These are phyloP conservation scores for Aspergillus sclerotioniger DNA, from an alignment of 495 filamentous ascomycete species.

Conservation along the genomic window DNA sequence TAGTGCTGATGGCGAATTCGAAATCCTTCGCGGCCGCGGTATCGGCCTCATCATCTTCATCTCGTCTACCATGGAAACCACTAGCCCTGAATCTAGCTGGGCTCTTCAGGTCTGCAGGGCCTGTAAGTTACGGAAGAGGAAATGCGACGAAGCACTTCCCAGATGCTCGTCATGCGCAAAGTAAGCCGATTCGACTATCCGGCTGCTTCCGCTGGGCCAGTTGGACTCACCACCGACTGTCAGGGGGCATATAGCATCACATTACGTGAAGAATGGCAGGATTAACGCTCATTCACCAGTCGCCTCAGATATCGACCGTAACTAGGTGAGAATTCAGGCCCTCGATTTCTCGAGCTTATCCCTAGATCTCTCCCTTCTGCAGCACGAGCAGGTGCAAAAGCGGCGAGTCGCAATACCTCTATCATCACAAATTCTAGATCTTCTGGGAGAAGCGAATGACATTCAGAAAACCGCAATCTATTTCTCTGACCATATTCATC, in stretches of 20 bases:
- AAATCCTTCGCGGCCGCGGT: background rate
- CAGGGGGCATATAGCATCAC: background rate
- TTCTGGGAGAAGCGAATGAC: background rate
- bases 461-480: constrained; percentile 16
- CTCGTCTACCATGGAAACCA: background rate
- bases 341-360: background rate
- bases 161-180: background rate
- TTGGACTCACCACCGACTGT: background rate
- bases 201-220: too few species aligned
- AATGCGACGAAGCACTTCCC: background rate
- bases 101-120: background rate
- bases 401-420: background rate
- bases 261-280: background rate
- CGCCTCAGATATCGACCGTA: background rate
- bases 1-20: background rate
- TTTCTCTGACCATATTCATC: constrained; percentile 27
- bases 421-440: background rate
- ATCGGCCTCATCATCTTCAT: background rate
- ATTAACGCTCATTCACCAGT: background rate
- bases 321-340: background rate
- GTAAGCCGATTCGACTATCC: background rate
- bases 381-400: background rate
- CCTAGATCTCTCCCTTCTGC: background rate
- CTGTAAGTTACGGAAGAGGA: background rate
- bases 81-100: background rate